Base-by-base conservation (phyloP, 345 rosid species). In the Moricandia arvensis region DNA sequence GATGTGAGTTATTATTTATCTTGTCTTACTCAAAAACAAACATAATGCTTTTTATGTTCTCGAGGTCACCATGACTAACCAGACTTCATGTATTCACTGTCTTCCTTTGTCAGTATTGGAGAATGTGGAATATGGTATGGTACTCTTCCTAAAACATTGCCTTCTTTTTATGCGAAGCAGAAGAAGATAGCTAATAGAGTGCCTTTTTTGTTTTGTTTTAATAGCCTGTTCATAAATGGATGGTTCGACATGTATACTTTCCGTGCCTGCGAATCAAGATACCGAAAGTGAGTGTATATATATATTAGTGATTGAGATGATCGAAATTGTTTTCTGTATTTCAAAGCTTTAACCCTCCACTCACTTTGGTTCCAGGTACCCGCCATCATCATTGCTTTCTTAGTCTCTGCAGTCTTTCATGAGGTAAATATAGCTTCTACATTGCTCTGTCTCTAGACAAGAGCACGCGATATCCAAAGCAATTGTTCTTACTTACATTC, bases 221-320 rank as follows among this genome's bases (percentile, higher is more conserved):
- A 68, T 93, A 95, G 99, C 98, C 99, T 61, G 99, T 95, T 86
- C 99, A 95, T 79, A 92, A 95, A 86, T 95, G 99, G 98, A 90
- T 92, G 96, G 91, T 90, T 80, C 93, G 98, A 65, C 99, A 95
- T 86, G 70, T 95, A 72, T 95, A 95, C 84, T 89, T 95, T 45
- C 98, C 98, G 0, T 95, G 91, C 81, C 80, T 95, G 73, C 87
- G 96, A 59, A 82, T 75, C 13, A 91, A 84, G 49, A 83, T 95
- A 68, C 91, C 98, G 0, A 92, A 86, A 93, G 99, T 92, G 86
- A 72, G 59, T 75, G 57, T n/a, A 5, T 6, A 47, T 66, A 75
- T 53, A 8, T 18, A 8, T 33, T 71, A 63, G 15, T 53, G 59
- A 53, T 60, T 66, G 85, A 77, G 86, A 86, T 85, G 59, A 79